Conservation (phyloP, 805 yeast genomes). For the Cyberlindnera nakhonratchasimensis region DNA sequence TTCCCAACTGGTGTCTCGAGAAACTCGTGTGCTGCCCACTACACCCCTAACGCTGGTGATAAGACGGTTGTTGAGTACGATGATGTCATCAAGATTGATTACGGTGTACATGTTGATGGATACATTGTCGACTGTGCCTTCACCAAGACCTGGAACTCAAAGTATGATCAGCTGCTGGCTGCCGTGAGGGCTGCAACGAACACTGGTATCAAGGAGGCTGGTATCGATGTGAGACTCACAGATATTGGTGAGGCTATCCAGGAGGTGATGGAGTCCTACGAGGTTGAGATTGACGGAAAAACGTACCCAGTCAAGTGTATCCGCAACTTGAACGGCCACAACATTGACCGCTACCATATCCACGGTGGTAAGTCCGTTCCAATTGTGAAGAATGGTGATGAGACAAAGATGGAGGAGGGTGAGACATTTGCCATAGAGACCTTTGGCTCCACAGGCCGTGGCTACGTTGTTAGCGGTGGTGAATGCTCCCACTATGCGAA, state of each 20-base stretch:
- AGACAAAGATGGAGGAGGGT: constrained; percentile 98
- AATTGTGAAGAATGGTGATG: constrained; percentile 88
- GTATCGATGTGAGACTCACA: constrained; percentile 91
- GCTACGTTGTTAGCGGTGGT: constrained; percentile 80
- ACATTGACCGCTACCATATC: constrained; percentile 75
- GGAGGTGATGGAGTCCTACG: constrained; percentile 96
- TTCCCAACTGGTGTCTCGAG: constrained; percentile 97
- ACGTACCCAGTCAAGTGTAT: constrained; percentile 83
- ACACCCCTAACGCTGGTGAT: constrained; percentile 95
- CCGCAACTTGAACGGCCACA: constrained; percentile 92
- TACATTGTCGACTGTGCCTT: constrained; percentile 93
- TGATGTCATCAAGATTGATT: constrained; percentile 94
- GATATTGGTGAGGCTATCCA: constrained; percentile 96
- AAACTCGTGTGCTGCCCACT: constrained; percentile 95
- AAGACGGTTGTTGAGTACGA: constrained; percentile 74
- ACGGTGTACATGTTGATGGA: constrained; percentile 96
- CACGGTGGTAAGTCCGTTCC: constrained; percentile 98
- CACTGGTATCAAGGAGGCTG: constrained; percentile 89
- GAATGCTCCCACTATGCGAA: constrained; percentile 93
- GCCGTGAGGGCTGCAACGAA: constrained; percentile 94
- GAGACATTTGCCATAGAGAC: constrained; percentile 98
- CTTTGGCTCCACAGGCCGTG: constrained; percentile 95
- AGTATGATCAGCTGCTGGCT: constrained; percentile 71
- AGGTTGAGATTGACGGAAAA: constrained; percentile 85
- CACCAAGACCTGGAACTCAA: constrained; percentile 82